These are phyloP conservation scores for Fusarium sp. DNA, from an alignment of 2,329 filamentous ascomycete species.

Conservation along the genomic window DNA sequence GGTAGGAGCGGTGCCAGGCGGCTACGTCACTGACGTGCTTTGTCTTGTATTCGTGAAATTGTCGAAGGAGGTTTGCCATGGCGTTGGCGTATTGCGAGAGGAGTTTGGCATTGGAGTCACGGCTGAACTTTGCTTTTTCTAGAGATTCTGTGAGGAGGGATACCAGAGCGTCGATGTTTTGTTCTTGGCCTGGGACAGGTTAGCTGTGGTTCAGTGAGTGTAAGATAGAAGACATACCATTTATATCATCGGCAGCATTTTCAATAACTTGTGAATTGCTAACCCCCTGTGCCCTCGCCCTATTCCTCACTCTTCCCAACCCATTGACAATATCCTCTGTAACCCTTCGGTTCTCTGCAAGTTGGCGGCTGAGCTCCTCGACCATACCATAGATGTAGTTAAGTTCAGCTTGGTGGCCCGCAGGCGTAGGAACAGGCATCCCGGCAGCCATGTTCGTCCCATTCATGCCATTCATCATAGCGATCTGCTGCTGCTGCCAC, in stretches of 20 bases:
- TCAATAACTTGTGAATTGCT: slow-evolving; percentile 69
- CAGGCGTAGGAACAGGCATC: slow-evolving; percentile 68
- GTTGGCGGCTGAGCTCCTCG: slow-evolving; percentile 71
- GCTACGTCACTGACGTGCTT: slow-evolving; percentile 70
- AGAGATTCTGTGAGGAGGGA: slow-evolving; percentile 71
- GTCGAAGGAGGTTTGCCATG: slow-evolving; percentile 67
- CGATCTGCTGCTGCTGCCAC: slow-evolving; percentile 39
- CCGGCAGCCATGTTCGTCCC: slow-evolving; percentile 59
- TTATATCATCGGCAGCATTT: slow-evolving; percentile 65
- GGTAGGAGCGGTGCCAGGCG: slow-evolving; percentile 74
- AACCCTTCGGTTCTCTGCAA: slow-evolving; percentile 69
- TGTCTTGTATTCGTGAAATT: slow-evolving; percentile 74
- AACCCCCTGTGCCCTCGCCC: slow-evolving; percentile 62
- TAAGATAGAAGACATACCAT: slow-evolving; percentile 54
- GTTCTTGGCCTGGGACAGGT: slow-evolving; percentile 60
- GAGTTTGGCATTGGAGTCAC: slow-evolving; percentile 69
- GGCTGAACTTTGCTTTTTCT: slow-evolving; percentile 68
- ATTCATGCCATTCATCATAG: slow-evolving; percentile 62
- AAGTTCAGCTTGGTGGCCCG: slow-evolving; percentile 74
- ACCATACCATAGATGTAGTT: slow-evolving; percentile 76
- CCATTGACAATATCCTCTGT: slow-evolving; percentile 73
- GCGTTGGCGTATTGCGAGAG: slow-evolving; percentile 68
- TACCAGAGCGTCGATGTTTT: slow-evolving; percentile 69
- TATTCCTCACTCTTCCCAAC: slow-evolving; percentile 69
- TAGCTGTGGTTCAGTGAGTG: not conserved